These are phyloP conservation scores for Lojkania enalia DNA, from an alignment of 2,329 filamentous ascomycete genomes.

Conservation along the genomic window DNA sequence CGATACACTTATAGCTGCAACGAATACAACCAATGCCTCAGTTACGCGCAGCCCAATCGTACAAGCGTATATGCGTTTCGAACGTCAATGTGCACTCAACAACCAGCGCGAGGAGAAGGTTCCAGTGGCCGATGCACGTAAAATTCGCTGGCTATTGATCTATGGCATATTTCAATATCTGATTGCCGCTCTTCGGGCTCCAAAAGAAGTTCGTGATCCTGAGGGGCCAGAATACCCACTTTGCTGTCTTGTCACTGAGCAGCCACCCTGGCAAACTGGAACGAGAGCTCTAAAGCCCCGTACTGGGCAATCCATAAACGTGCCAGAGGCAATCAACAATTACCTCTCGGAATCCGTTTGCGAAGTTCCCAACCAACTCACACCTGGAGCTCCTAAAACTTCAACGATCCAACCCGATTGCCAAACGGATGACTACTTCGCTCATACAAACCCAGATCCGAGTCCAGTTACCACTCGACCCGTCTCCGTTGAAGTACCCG, in stretches of 20 bases:
- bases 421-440: conserved; percentile 47
- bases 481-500: conserved; percentile 33
- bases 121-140: conserved; percentile 68
- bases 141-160: conserved; percentile 76
- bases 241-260: conserved; percentile 51
- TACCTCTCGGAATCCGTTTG: conserved; percentile 15
- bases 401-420: conserved; percentile 51
- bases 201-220: conserved; percentile 63
- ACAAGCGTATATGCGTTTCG: conserved; percentile 69
- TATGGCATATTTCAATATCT: conserved; percentile 76
- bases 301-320: conserved; percentile 11
- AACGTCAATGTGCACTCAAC: conserved; percentile 60
- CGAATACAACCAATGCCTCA: conserved; percentile 47
- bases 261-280: conserved; percentile 44
- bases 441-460: conserved; percentile 22
- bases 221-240: conserved; percentile 63
- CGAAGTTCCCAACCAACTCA: conserved; percentile 3
- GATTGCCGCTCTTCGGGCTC: conserved; percentile 63
- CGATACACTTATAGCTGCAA: conserved; percentile 56
- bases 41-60: conserved; percentile 59
- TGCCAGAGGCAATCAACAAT: conserved; percentile 21
- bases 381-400: conserved; percentile 9
- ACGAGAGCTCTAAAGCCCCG: conserved; percentile 20
- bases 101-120: conserved; percentile 61
- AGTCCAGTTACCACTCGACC: conserved; percentile 27